Evolutionary conservation across 495 filamentous ascomycete genomes (phyloP).

Genomic region (Hypoxylon fragiforme): DNA sequence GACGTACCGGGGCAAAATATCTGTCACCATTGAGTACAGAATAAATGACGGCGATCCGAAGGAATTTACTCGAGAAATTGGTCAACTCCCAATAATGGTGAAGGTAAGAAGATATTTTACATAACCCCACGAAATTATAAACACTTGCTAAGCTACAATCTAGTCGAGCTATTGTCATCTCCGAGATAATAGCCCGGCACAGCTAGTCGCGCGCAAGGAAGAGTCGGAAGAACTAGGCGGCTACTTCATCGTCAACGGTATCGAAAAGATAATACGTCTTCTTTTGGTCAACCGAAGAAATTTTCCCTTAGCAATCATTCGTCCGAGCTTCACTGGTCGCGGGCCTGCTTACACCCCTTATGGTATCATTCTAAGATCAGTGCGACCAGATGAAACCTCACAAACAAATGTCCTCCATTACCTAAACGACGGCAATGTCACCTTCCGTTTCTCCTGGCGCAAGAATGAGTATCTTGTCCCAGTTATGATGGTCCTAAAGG

Average conservation of each 20-base stretch:
- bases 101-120: constrained; percentile 61
- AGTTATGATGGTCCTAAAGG: constrained; percentile 95
- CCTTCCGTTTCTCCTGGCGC: constrained; percentile 95
- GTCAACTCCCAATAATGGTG: constrained; percentile 90
- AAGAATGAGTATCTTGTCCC: constrained; percentile 95
- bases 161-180: constrained; percentile 90
- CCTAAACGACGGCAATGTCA: constrained; percentile 90
- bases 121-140: not conserved
- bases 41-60: constrained; percentile 85
- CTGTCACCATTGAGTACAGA: constrained; percentile 75
- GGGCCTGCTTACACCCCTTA: constrained; percentile 84
- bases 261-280: constrained; percentile 93
- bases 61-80: constrained; percentile 79
- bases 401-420: constrained; percentile 98
- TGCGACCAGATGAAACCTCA: constrained; percentile 93
- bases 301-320: constrained; percentile 90
- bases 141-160: constrained; percentile 10
- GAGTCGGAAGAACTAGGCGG: constrained; percentile 92
- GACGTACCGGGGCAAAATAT: constrained; percentile 86
- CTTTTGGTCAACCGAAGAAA: constrained; percentile 87
- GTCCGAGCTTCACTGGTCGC: constrained; percentile 82
- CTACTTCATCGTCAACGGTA: constrained; percentile 95
- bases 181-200: constrained; percentile 76
- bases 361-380: constrained; percentile 87
- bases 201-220: constrained; percentile 83